These are phyloP conservation scores for Rutidosis leptorrhynchoides DNA, from an alignment of 129 eudicot species.

Conservation along the genomic window DNA sequence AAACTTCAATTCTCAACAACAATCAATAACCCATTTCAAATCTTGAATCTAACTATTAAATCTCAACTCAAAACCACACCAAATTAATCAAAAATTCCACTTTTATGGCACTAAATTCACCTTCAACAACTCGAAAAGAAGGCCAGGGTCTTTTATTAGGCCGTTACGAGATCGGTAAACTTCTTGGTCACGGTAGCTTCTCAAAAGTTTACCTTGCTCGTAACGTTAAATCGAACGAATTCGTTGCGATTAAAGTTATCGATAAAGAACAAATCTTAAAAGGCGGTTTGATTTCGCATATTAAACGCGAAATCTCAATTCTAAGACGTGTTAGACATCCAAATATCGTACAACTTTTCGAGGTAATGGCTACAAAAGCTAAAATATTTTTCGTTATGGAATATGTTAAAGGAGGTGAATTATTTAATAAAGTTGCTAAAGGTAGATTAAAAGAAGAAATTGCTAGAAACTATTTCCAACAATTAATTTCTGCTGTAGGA, in stretches of 20 bases:
- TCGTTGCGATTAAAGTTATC: conserved; percentile 69
- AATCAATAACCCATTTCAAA: neutral
- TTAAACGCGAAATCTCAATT: conserved; percentile 76
- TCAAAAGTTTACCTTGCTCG: conserved; percentile 61
- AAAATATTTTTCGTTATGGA: conserved; percentile 73
- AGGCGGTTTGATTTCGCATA: conserved; percentile 55
- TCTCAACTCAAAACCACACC: conserved; percentile 4
- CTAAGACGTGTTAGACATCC: conserved; percentile 70
- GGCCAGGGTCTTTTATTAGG: conserved; percentile 48
- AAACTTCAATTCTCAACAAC: conserved; percentile 9
- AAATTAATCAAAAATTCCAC: neutral
- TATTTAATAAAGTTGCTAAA: conserved; percentile 65
- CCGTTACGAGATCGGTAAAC: conserved; percentile 62
- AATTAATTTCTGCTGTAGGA: conserved; percentile 65
- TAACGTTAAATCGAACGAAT: conserved; percentile 51
- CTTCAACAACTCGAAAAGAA: conserved; percentile 47
- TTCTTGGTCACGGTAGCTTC: conserved; percentile 71
- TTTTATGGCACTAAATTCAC: conserved; percentile 16
- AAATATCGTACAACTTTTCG: conserved; percentile 63
- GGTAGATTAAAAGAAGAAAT: conserved; percentile 65
- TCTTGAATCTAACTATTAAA: neutral
- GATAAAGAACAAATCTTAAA: conserved; percentile 70
- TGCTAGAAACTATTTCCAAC: conserved; percentile 66
- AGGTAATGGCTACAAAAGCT: conserved; percentile 84
- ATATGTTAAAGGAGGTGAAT: conserved; percentile 72